These are phyloP conservation scores for Botrytis hyacinthi DNA, from an alignment of 2,329 filamentous ascomycete genomes.

Conservation along the genomic window DNA sequence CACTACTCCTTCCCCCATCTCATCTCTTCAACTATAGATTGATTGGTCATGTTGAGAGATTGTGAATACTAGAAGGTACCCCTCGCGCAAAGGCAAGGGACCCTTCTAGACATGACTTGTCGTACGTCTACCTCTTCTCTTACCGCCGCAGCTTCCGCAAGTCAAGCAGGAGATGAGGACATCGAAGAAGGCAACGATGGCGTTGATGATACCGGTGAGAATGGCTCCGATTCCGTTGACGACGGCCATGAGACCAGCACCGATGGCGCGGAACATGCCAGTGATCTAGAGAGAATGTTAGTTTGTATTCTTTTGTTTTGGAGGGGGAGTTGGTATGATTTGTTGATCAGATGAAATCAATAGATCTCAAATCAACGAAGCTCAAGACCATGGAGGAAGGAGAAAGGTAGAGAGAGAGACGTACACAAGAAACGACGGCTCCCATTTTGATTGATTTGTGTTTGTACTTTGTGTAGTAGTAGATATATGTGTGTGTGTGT, in stretches of 20 bases:
- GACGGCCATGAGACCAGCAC: slow-evolving; percentile 45
- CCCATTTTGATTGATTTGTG: slow-evolving; percentile 36
- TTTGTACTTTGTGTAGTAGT: neutral
- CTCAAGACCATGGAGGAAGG: neutral
- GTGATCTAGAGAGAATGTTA: slow-evolving; percentile 33
- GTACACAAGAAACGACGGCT: slow-evolving; percentile 41
- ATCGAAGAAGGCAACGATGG: slow-evolving; percentile 39
- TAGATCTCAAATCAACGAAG: neutral
- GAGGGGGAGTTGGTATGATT: neutral
- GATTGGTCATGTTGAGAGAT: neutral
- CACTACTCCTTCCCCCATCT: neutral
- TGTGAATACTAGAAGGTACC: neutral
- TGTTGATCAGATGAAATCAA: too few relatives aligned
- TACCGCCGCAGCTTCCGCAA: slow-evolving; percentile 38
- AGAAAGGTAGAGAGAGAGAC: slow-evolving; percentile 27
- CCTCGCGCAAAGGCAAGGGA: slow-evolving; percentile 10
- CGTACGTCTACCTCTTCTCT: slow-evolving; percentile 27
- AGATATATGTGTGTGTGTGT: neutral
- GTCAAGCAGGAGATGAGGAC: slow-evolving; percentile 42
- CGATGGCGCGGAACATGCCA: slow-evolving; percentile 38
- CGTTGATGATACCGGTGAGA: slow-evolving; percentile 38
- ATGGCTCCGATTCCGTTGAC: slow-evolving; percentile 51
- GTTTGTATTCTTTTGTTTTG: slow-evolving; percentile 13
- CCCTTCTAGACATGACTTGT: slow-evolving; percentile 30
- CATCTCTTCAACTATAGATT: neutral